Evolutionary conservation across 1,284 basidiomycete genomes (phyloP), one percentile per base, ranked within the genome.

Genomic region (Naganishia albida): DNA sequence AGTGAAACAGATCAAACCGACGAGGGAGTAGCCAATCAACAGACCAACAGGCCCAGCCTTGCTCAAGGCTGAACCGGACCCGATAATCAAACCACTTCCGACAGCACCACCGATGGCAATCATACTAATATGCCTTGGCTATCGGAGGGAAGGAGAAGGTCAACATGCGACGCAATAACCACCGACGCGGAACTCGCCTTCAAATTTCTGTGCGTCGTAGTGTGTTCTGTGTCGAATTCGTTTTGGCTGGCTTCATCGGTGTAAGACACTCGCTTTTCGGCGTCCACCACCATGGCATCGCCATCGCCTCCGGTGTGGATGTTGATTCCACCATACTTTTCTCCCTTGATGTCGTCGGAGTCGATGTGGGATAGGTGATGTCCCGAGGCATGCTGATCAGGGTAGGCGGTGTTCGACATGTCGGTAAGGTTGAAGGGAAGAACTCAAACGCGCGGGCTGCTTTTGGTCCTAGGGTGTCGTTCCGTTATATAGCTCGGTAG

Each of bases 71-170:
- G 71, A 72, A 48, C 81, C 81, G 7, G 78, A 84, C 50, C 88
- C 88, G 70, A 91, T 89, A 69, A 91, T 87, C 20, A 91, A 80
- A 73, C 89, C 89, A 26, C 88, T 90, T 56, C 81, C 82, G 65
- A 83, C 82, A 52, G 80, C 79, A 44, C 81, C 82, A 39, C 82
- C 82, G 42, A 60, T 60, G 13, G 57, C 57, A 50, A 60, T 60
- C 57, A 60, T 60, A 25, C 51, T 51, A n/a, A 53, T 53, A 39
- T 53, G 51, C 34, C 51, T 34, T 26, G 51, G 51, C 51, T 53
- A 30, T 48, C 26, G n/a, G 26, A 15, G 26, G 25, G 10, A 4
- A 28, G 18, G 6, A 51, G 25, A 1, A 15, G 20, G 26, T 25
- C 10, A 15, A 26, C 16, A 51, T 10, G 26, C 26, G 28, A 30